phyloP scores from a whole-genome alignment of 169 alveolate genomes.

The Nephromyces sp. region DNA sequence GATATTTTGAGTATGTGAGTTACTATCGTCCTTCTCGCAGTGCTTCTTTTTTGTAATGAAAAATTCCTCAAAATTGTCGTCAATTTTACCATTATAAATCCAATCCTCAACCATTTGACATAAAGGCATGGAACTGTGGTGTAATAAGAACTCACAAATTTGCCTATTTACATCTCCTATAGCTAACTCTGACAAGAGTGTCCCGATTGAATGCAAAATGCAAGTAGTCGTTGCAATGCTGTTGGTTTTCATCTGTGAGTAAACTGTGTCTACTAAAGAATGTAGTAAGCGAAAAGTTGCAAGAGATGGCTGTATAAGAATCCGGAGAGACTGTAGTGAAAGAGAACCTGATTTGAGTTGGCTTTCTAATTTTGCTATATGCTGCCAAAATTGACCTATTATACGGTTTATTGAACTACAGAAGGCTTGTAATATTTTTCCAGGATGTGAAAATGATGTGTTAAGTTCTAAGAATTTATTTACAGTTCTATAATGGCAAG shows the following conservation, averaged over 20 bases:
- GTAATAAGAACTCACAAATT: not conserved
- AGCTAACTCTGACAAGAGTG: not conserved
- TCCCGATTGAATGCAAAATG: not conserved
- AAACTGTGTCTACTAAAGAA: not conserved
- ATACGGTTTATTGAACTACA: not conserved
- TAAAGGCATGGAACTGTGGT: not conserved
- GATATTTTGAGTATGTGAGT: too few relatives aligned
- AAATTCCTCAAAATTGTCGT: not conserved
- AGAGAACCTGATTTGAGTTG: not conserved
- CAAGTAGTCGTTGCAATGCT: too few relatives aligned
- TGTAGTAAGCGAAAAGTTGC: not conserved
- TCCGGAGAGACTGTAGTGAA: not conserved
- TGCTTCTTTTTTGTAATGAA: too few relatives aligned
- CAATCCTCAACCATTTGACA: not conserved
- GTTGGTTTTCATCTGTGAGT: too few relatives aligned
- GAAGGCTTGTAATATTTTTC: not conserved
- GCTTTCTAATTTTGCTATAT: not conserved
- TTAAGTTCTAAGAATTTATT: not conserved
- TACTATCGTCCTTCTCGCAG: too few relatives aligned
- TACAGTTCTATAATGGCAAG: not conserved
- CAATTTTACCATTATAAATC: not conserved
- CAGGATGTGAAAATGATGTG: not conserved
- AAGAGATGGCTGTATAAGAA: not conserved
- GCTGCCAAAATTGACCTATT: not conserved
- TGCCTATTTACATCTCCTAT: not conserved